phyloP scores from a whole-genome alignment of 345 rosid genomes.

The Salix brachista region DNA sequence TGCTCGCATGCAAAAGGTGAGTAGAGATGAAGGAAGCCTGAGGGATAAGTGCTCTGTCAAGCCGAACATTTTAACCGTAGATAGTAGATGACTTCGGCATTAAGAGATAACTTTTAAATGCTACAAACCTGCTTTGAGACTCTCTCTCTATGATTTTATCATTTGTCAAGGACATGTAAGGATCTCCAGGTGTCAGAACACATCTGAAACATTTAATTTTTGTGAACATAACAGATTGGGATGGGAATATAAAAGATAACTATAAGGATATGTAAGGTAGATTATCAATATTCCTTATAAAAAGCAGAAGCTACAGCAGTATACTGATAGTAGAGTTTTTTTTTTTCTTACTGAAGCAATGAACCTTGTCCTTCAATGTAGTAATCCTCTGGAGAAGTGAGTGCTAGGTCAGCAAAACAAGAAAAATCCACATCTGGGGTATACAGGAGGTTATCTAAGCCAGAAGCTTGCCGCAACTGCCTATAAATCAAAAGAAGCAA shows the following conservation, averaged over 20 bases:
- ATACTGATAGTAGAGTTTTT: background rate
- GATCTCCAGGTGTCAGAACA: slow-evolving; percentile 93
- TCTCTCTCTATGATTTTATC: slow-evolving; percentile 80
- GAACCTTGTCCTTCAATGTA: slow-evolving; percentile 94
- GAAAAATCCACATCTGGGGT: slow-evolving; percentile 99
- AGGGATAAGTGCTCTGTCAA: too few species aligned
- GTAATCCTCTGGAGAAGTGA: slow-evolving; percentile 90
- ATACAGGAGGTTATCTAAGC: slow-evolving; percentile 89
- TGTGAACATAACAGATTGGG: background rate
- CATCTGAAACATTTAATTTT: slow-evolving; percentile 48
- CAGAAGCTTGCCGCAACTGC: slow-evolving; percentile 73
- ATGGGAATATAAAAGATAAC: background rate
- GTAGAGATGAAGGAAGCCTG: background rate
- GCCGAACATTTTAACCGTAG: background rate
- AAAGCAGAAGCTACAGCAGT: background rate
- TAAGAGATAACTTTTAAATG: background rate
- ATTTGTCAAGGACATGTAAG: slow-evolving; percentile 82
- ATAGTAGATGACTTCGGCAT: background rate
- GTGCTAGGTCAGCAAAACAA: slow-evolving; percentile 92
- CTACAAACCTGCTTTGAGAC: slow-evolving; percentile 73
- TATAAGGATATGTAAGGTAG: too few species aligned
- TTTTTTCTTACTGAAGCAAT: slow-evolving; percentile 78
- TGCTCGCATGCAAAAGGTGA: background rate
- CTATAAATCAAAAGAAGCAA: slow-evolving; percentile 32
- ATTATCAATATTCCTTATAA: background rate